phyloP scores from a whole-genome alignment of 1,284 basidiomycete genomes.

The Papiliotrema fonsecae region DNA sequence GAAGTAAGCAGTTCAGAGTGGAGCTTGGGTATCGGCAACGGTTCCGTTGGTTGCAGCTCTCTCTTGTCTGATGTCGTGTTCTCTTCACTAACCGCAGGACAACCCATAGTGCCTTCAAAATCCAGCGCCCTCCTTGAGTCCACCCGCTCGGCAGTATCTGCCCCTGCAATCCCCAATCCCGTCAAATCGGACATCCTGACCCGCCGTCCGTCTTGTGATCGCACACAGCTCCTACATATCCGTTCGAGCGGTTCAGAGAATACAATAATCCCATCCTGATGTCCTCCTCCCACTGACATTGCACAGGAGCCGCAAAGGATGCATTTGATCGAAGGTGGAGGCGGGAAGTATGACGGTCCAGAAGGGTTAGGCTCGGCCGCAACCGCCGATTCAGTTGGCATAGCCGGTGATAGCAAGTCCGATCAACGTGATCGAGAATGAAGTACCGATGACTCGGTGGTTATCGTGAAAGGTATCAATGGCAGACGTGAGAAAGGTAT shows the following conservation, averaged over 20 bases:
- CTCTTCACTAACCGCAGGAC: too few species aligned
- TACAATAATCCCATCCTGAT: slow-evolving; percentile 16
- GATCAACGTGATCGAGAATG: not conserved
- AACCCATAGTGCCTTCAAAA: too few species aligned
- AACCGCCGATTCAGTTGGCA: slow-evolving; percentile 40
- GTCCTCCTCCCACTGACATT: not conserved
- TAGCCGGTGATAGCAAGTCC: slow-evolving; percentile 5
- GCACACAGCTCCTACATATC: slow-evolving; percentile 32
- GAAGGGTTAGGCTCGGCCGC: slow-evolving; percentile 8
- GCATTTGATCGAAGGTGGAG: slow-evolving; percentile 30
- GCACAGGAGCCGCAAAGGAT: slow-evolving; percentile 31
- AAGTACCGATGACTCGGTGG: too few species aligned
- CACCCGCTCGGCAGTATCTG: too few species aligned
- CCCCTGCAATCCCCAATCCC: not conserved
- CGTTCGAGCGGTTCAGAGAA: slow-evolving; percentile 27
- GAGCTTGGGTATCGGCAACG: not conserved
- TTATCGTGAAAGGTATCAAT: too few species aligned
- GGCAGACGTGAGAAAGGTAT: too few species aligned
- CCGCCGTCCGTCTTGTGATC: slow-evolving; percentile 4
- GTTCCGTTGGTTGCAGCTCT: not conserved
- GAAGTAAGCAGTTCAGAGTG: not conserved
- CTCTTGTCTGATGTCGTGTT: too few species aligned
- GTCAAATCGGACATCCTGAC: not conserved
- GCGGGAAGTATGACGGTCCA: slow-evolving; percentile 5
- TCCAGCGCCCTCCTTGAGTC: too few species aligned